These are phyloP conservation scores for Trichoderma guizhouense DNA, from an alignment of 2,329 filamentous ascomycete species.

Conservation along the genomic window DNA sequence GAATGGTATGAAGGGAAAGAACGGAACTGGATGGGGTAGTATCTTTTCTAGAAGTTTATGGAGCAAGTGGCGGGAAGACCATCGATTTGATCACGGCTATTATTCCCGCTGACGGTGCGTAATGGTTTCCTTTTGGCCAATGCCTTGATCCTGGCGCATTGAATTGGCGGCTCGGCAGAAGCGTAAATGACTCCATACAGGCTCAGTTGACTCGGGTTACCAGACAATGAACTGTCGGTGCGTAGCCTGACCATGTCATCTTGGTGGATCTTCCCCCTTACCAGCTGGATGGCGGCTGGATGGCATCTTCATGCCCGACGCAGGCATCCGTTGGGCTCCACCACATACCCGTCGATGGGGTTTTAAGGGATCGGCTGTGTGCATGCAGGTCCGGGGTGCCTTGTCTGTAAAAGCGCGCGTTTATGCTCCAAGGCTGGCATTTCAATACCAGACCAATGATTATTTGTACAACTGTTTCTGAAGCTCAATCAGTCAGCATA, in stretches of 20 bases:
- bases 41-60: conserved; percentile 11
- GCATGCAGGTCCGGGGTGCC: conserved; percentile 14
- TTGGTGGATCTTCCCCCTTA: conserved; percentile 19
- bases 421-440: conserved; percentile 2
- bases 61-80: background rate
- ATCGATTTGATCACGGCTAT: background rate
- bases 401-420: conserved; percentile 3
- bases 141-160: background rate
- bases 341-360: conserved; percentile 10
- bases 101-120: background rate
- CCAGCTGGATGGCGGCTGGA: conserved; percentile 4
- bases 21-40: background rate
- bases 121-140: background rate
- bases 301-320: conserved; percentile 16
- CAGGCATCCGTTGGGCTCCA: conserved; percentile 17
- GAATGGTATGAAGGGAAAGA: background rate
- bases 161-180: background rate
- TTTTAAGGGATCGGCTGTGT: conserved; percentile 13
- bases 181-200: conserved; percentile 6
- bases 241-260: conserved; percentile 22
- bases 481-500: conserved; percentile 5
- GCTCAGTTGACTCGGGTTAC: background rate
- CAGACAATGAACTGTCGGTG: conserved; percentile 8
- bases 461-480: background rate
- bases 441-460: background rate